Conservation (phyloP, 345 rosid genomes). For the Geranium rotundifolium region DNA sequence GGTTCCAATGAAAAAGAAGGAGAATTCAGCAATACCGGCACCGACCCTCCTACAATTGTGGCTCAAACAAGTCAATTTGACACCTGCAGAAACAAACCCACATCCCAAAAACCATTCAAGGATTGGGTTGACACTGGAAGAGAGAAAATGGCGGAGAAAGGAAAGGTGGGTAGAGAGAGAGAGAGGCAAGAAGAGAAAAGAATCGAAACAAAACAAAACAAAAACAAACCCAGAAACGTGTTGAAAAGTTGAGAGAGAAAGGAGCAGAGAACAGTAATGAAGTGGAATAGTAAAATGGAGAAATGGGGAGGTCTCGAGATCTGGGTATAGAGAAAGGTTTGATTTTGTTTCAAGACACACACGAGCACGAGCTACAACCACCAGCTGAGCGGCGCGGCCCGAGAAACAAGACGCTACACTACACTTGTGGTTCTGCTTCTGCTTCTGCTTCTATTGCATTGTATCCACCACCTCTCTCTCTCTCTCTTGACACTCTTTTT, state of each 20-base stretch:
- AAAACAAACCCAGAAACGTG: neutral
- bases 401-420: conserved; percentile 15
- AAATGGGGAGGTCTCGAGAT: conserved; percentile 24
- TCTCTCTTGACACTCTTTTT: neutral
- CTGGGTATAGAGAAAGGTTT: conserved; percentile 16
- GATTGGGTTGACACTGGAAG: neutral
- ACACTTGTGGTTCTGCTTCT: neutral
- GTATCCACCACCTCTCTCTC: no score
- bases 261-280: neutral
- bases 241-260: neutral
- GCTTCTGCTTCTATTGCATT: neutral
- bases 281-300: neutral
- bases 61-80: conserved; percentile 11
- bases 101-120: conserved; percentile 5
- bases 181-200: neutral
- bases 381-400: conserved; percentile 25
- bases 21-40: conserved; percentile 20
- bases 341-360: conserved; percentile 1
- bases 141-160: conserved; percentile 45
- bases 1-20: conserved; percentile 30
- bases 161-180: conserved; percentile 15
- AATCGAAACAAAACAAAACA: no score
- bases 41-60: conserved; percentile 49
- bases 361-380: conserved; percentile 30
- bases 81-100: conserved; percentile 4